Percentiles rank a stretch among this genome's conserved stretches.
These are phyloP conservation scores for Serendipita sp. DNA, from an alignment of 768 basidiomycete genomes.

Conservation along the genomic window DNA sequence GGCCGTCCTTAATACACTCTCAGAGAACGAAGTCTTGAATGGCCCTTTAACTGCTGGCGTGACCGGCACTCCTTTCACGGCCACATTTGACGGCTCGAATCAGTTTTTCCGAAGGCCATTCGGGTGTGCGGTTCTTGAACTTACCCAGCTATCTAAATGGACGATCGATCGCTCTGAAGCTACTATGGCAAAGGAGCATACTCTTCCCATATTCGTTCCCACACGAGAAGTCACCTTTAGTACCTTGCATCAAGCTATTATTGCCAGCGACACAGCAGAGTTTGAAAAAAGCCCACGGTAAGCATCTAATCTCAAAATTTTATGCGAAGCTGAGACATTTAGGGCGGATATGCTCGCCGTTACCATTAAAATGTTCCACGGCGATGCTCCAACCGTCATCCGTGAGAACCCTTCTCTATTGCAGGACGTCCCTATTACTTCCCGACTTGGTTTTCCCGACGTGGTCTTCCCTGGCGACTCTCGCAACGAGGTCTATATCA, in stretches of 20 bases:
- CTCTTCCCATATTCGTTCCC: constrained; percentile 78
- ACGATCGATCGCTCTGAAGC: constrained; percentile 46
- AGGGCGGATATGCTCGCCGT: constrained; percentile 82
- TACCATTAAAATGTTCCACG: constrained; percentile 73
- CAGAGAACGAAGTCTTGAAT: constrained; percentile 20
- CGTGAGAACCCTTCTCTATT: constrained; percentile 74
- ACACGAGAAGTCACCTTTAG: constrained; percentile 74
- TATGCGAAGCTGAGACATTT: neutral
- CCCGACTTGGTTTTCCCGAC: constrained; percentile 87
- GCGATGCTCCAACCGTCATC: constrained; percentile 57
- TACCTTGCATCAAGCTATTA: constrained; percentile 90
- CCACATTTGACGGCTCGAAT: neutral
- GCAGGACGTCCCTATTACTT: constrained; percentile 63
- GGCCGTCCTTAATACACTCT: constrained; percentile 17
- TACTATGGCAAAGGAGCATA: constrained; percentile 52
- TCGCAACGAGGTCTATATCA: constrained; percentile 93
- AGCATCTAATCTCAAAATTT: constrained; percentile 13
- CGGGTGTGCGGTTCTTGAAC: constrained; percentile 86
- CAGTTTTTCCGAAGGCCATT: constrained; percentile 62
- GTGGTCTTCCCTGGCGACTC: constrained; percentile 85
- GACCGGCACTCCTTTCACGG: neutral
- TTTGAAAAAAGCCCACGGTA: constrained; percentile 72
- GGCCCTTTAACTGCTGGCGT: neutral
- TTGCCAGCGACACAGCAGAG: constrained; percentile 59
- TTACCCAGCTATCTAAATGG: constrained; percentile 59